A percentile compares a stretch with the other conserved stretches of the same genome.
phyloP scores from a whole-genome alignment of 495 filamentous ascomycete species.

The Hypoxylon fuscum region DNA sequence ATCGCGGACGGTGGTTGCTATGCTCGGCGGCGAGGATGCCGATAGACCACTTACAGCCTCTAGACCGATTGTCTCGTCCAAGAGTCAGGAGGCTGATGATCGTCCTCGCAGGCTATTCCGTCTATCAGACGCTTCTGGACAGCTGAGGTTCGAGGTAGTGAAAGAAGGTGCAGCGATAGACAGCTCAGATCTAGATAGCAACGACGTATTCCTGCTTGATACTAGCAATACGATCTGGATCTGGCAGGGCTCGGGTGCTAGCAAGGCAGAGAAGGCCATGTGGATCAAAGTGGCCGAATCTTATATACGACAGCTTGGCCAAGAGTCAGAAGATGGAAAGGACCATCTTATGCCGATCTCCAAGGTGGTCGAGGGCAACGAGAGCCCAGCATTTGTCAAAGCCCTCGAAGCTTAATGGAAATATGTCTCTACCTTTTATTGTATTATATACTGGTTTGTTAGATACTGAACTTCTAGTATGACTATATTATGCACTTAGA shows the following conservation, averaged over 20 bases:
- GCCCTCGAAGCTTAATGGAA: constrained; percentile 38
- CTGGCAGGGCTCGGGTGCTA: constrained; percentile 66
- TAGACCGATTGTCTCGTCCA: constrained; percentile 49
- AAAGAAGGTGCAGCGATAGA: constrained; percentile 57
- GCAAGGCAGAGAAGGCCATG: constrained; percentile 60
- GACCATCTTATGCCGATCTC: constrained; percentile 60
- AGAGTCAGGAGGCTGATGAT: constrained; percentile 8
- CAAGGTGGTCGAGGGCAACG: constrained; percentile 62
- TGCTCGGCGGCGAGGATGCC: constrained; percentile 61
- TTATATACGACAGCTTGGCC: constrained; percentile 61
- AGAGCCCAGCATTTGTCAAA: constrained; percentile 59
- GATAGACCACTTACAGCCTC: constrained; percentile 46
- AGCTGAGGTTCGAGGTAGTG: constrained; percentile 61
- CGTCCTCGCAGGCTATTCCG: constrained; percentile 60
- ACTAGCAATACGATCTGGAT: constrained; percentile 64
- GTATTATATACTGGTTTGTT: not conserved
- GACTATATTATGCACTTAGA: not conserved
- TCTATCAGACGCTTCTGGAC: constrained; percentile 63
- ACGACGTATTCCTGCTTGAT: constrained; percentile 69
- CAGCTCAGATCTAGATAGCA: constrained; percentile 58
- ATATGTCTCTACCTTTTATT: no score
- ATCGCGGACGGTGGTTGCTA: constrained; percentile 59
- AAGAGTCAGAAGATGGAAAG: constrained; percentile 47
- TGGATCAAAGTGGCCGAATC: constrained; percentile 67
- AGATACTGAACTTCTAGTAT: not conserved